These are phyloP conservation scores for Cladorrhinum sp. DNA, from an alignment of 2,329 filamentous ascomycete genomes.

Conservation along the genomic window DNA sequence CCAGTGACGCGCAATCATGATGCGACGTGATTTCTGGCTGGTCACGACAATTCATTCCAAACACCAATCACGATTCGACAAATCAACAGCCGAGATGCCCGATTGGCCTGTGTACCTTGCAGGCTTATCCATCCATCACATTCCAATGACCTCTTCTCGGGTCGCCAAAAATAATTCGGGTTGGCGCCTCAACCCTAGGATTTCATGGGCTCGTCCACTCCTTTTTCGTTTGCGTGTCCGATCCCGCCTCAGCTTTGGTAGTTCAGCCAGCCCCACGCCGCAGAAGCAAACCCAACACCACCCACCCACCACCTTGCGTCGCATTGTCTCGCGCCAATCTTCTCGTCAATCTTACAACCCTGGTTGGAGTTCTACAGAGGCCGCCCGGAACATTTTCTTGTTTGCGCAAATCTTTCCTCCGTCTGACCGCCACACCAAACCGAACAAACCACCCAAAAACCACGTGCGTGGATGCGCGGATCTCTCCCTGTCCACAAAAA, in stretches of 20 bases:
- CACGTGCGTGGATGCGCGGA: not conserved
- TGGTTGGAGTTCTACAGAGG: not conserved
- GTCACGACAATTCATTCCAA: conserved; percentile 17
- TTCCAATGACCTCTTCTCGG: not conserved
- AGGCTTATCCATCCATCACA: not conserved
- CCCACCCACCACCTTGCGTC: not conserved
- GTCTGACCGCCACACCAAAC: not conserved
- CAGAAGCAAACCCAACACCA: not conserved
- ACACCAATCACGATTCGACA: conserved; percentile 2
- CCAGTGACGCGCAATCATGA: conserved; percentile 2
- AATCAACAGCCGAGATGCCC: conserved; percentile 3
- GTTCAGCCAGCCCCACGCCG: not conserved
- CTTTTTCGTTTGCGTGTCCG: not conserved
- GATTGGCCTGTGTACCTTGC: conserved; percentile 8
- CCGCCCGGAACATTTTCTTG: not conserved
- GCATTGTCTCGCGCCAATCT: not conserved
- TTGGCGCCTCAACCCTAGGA: not conserved
- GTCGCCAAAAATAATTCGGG: not conserved
- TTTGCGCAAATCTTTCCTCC: not conserved
- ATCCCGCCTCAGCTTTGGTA: not conserved
- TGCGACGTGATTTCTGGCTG: conserved; percentile 14
- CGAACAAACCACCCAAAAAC: not conserved
- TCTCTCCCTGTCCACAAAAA: not conserved
- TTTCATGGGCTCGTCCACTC: not conserved
- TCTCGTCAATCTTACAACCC: not conserved